Percentiles rank a stretch among this genome's conserved stretches.
Conservation (phyloP, 2,329 filamentous ascomycete species). For the Lasiodiplodia hormozganensis region DNA sequence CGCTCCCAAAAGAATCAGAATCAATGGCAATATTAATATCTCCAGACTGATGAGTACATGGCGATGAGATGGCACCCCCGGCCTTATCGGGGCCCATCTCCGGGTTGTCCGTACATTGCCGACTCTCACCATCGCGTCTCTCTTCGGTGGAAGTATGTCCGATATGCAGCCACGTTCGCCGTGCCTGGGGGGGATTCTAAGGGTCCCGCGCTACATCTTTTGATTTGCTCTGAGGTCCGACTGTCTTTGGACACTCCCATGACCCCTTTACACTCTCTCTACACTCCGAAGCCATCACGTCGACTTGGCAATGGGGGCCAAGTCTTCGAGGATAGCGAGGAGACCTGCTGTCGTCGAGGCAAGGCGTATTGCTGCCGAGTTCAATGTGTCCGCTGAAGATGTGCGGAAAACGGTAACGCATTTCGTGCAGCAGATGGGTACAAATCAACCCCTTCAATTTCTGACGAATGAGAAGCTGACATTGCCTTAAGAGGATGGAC, state of each 20-base stretch:
- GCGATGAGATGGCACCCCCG: slow-evolving; percentile 1
- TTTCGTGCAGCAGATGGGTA: slow-evolving; percentile 26
- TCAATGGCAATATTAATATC: not conserved
- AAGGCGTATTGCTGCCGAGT: slow-evolving; percentile 20
- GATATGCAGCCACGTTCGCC: not conserved
- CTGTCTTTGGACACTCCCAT: not conserved
- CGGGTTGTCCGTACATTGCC: slow-evolving; percentile 12
- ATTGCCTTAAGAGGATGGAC: slow-evolving; percentile 11
- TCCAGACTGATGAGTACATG: not conserved
- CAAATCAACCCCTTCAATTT: not conserved
- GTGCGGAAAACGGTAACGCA: slow-evolving; percentile 12
- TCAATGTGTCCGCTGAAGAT: slow-evolving; percentile 16
- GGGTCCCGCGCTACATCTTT: not conserved
- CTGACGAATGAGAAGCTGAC: not conserved
- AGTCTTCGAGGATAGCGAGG: slow-evolving; percentile 21
- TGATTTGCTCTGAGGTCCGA: not conserved
- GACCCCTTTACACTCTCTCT: not conserved
- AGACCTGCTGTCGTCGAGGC: slow-evolving; percentile 21
- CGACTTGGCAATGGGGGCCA: slow-evolving; percentile 20
- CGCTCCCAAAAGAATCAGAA: not conserved
- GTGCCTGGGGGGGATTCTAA: not conserved
- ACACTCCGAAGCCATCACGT: not conserved
- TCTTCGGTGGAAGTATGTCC: slow-evolving; percentile 11
- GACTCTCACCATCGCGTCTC: not conserved
- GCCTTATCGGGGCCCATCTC: slow-evolving; percentile 4